Percentiles rank a stretch among this genome's conserved stretches.
Conservation (phyloP, 2,329 filamentous ascomycete genomes). For the Coleophoma eucalyptorum region DNA sequence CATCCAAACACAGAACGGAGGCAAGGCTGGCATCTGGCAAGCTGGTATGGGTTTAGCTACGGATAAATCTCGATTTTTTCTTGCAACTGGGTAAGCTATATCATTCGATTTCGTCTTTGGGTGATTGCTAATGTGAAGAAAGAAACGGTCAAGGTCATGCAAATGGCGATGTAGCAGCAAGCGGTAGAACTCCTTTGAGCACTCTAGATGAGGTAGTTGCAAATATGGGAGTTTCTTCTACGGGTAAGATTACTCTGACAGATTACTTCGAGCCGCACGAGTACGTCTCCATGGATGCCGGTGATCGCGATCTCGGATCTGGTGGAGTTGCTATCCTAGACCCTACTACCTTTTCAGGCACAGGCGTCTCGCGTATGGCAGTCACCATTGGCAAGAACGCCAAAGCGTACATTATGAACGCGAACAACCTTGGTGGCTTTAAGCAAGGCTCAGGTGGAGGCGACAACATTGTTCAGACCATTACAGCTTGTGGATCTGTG, state of each 20-base stretch:
- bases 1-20: slow-evolving; percentile 31
- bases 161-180: slow-evolving; percentile 30
- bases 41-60: slow-evolving; percentile 30
- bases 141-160: slow-evolving; percentile 29
- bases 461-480: slow-evolving; percentile 41
- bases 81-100: slow-evolving; percentile 20
- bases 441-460: slow-evolving; percentile 25
- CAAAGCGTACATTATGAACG: slow-evolving; percentile 39
- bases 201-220: slow-evolving; percentile 42
- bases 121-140: slow-evolving; percentile 7
- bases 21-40: slow-evolving; percentile 34
- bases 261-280: slow-evolving; percentile 54
- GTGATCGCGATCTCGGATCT: slow-evolving; percentile 46
- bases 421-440: slow-evolving; percentile 28
- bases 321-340: slow-evolving; percentile 38
- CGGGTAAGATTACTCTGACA: slow-evolving; percentile 39
- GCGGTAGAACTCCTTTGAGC: slow-evolving; percentile 26
- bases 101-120: background rate
- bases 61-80: slow-evolving; percentile 27
- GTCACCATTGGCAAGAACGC: slow-evolving; percentile 48
- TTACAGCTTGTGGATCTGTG: slow-evolving; percentile 27
- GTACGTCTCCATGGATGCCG: slow-evolving; percentile 44
- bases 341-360: slow-evolving; percentile 37
- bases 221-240: slow-evolving; percentile 36
- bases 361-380: slow-evolving; percentile 40